A percentile compares a stretch with the other conserved stretches of the same genome.
Evolutionary conservation across 306 rosid genomes (phyloP).

Genomic region (Astragalus glycyphyllos): DNA sequence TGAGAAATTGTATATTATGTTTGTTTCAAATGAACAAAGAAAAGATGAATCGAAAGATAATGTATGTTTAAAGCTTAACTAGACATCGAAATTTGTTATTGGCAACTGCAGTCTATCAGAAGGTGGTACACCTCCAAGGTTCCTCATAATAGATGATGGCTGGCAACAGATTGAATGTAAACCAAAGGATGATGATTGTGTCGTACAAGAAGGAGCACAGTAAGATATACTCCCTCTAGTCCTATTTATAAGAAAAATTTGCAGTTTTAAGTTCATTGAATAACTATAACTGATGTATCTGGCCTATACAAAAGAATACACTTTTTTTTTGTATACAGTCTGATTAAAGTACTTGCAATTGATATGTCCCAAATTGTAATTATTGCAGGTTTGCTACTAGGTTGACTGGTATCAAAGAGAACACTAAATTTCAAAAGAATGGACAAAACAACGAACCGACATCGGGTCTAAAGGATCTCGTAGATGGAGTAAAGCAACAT

Average conservation of each 20-base stretch:
- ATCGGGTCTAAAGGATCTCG: conserved; percentile 85
- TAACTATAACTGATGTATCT: no score
- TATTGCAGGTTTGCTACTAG: conserved; percentile 82
- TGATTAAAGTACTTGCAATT: conserved; percentile 26
- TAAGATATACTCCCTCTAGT: conserved; percentile 44
- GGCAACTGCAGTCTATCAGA: conserved; percentile 66
- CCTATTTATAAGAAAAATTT: no score
- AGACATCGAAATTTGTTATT: conserved; percentile 41
- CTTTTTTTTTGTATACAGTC: background rate
- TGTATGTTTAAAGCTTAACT: conserved; percentile 15
- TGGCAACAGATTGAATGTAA: conserved; percentile 96
- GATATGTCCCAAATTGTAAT: conserved; percentile 36
- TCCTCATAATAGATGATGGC: conserved; percentile 94
- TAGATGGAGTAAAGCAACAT: conserved; percentile 78
- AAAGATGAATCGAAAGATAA: background rate
- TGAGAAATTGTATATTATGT: background rate
- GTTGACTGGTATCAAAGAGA: conserved; percentile 90
- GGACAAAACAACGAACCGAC: conserved; percentile 52
- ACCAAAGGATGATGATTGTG: conserved; percentile 57
- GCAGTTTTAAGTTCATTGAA: no score
- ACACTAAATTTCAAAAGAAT: conserved; percentile 76
- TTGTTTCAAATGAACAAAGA: background rate
- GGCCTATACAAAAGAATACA: background rate
- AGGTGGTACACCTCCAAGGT: conserved; percentile 90
- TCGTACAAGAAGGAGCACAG: conserved; percentile 98